Percentiles rank a stretch among this genome's conserved stretches.
phyloP scores from a whole-genome alignment of 139 green algal genomes.

The Chlamydomonas urium region DNA sequence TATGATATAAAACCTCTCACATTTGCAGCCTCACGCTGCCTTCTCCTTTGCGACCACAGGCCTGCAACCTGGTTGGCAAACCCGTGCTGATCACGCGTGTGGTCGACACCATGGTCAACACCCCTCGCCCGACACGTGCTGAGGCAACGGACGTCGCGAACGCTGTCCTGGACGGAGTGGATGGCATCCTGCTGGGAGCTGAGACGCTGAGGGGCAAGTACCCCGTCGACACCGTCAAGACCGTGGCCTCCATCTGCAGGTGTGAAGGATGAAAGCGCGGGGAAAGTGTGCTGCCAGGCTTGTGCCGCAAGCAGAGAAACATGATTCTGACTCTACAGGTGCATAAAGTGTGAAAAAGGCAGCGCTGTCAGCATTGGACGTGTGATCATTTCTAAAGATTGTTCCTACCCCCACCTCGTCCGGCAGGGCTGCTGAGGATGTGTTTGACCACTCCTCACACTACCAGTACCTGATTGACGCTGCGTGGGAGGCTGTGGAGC shows the following conservation, averaged over 20 bases:
- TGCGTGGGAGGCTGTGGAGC: slow-evolving; percentile 17
- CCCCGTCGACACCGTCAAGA: slow-evolving; percentile 70
- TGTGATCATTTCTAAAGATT: too few species aligned
- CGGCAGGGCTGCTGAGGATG: slow-evolving; percentile 36
- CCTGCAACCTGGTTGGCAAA: slow-evolving; percentile 85
- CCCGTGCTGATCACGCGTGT: slow-evolving; percentile 82
- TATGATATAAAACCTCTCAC: background rate
- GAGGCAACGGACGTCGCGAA: slow-evolving; percentile 90
- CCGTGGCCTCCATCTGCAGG: slow-evolving; percentile 44
- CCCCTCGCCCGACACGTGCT: slow-evolving; percentile 78
- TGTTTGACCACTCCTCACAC: slow-evolving; percentile 61
- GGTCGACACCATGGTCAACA: slow-evolving; percentile 85
- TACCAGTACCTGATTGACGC: slow-evolving; percentile 38
- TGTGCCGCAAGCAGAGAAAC: too few species aligned
- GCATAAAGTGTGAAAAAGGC: too few species aligned
- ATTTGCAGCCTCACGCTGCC: too few species aligned
- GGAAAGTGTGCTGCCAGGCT: too few species aligned
- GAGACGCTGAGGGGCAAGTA: slow-evolving; percentile 48
- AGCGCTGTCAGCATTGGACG: too few species aligned
- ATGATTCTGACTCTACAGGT: too few species aligned
- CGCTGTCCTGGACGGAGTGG: slow-evolving; percentile 84
- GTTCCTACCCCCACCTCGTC: too few species aligned
- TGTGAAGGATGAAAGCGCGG: too few species aligned
- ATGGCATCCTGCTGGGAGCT: slow-evolving; percentile 86
- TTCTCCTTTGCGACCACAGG: slow-evolving; percentile 17